A percentile compares a stretch with the other conserved stretches of the same genome.
These are phyloP conservation scores for Penicillium malachiteum DNA, from an alignment of 495 filamentous ascomycete genomes.

Conservation along the genomic window DNA sequence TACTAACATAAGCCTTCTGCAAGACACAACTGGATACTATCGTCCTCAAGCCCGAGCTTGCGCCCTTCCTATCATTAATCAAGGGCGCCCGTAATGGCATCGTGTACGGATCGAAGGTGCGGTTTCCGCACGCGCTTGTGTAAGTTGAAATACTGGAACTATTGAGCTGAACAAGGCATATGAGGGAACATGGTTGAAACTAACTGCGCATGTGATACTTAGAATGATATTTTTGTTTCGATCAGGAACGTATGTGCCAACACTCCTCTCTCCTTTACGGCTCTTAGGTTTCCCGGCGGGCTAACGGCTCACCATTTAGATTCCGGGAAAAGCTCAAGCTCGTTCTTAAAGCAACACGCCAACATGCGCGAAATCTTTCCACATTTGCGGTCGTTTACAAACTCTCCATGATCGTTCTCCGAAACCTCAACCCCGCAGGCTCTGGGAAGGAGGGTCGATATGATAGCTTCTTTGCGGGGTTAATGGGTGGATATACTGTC, in stretches of 20 bases:
- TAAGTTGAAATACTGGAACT: conserved; percentile 38
- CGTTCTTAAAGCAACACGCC: conserved; percentile 80
- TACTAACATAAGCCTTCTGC: conserved; percentile 1
- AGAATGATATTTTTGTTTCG: conserved; percentile 96
- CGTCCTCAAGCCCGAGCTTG: conserved; percentile 78
- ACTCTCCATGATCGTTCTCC: conserved; percentile 66
- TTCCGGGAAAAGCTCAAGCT: conserved; percentile 75
- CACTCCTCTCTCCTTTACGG: not conserved
- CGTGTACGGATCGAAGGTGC: conserved; percentile 96
- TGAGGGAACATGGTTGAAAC: not conserved
- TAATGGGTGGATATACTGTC: conserved; percentile 87
- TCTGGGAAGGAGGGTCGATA: conserved; percentile 65
- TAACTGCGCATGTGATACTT: not conserved
- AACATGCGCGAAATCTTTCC: conserved; percentile 88
- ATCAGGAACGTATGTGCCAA: conserved; percentile 66
- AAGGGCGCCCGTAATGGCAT: conserved; percentile 95
- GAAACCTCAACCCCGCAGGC: conserved; percentile 57
- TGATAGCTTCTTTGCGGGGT: conserved; percentile 85
- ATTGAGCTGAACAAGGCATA: not conserved
- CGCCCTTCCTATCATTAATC: conserved; percentile 74
- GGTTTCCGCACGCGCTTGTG: conserved; percentile 97
- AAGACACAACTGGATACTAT: conserved; percentile 59
- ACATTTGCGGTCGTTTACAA: conserved; percentile 92
- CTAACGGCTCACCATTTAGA: conserved; percentile 35
- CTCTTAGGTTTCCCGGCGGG: conserved; percentile 9